Evolutionary conservation across 2,329 filamentous ascomycete genomes (phyloP).

Genomic region (Beauveria varroae): DNA sequence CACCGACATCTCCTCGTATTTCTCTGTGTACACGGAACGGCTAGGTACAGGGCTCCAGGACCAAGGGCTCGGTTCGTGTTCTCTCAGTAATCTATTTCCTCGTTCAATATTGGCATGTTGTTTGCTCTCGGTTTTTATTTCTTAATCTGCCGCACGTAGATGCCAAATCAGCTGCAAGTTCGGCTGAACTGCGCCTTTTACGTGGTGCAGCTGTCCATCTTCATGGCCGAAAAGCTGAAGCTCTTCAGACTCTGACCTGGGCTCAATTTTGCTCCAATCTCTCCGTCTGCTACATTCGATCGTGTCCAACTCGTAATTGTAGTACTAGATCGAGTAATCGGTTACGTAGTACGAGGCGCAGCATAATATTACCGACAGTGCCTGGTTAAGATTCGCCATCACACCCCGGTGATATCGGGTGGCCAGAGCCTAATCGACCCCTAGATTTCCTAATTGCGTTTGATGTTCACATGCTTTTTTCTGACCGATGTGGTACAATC

Average conservation of each 20-base stretch:
- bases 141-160: not conserved
- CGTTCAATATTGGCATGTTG: not conserved
- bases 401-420: not conserved
- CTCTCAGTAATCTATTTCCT: too few species aligned
- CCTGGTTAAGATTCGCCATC: not conserved
- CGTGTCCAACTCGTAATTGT: not conserved
- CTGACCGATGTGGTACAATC: not conserved
- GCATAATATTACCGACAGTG: not conserved
- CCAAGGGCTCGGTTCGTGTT: not conserved
- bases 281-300: not conserved
- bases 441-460: not conserved
- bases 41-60: not conserved
- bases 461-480: not conserved
- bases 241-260: not conserved
- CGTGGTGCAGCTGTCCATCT: not conserved
- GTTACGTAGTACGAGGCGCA: not conserved
- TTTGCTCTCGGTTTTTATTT: not conserved
- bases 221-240: not conserved
- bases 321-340: not conserved
- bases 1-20: constrained; percentile 1
- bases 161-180: not conserved
- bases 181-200: not conserved
- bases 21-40: not conserved
- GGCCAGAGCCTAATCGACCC: not conserved
- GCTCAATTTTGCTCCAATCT: not conserved